Base-by-base conservation (phyloP, 768 basidiomycete species). In the Floccularia luteovirens region DNA sequence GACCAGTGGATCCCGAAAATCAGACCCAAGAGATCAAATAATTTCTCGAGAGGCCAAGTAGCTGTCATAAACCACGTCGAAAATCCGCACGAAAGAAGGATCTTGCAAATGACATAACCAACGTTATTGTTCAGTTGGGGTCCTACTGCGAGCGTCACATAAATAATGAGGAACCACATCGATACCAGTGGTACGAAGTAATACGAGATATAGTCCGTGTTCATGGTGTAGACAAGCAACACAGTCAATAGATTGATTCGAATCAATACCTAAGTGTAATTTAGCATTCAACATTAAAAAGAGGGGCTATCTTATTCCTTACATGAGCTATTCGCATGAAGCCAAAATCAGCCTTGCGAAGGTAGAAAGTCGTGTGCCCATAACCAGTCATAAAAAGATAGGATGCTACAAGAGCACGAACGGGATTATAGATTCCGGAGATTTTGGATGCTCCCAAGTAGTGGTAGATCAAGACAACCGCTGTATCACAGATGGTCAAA, bases 301-400 rank as follows among this genome's bases (percentile, higher is more conserved):
- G 20, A 30, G 34, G 23, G 24, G n/a, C n/a, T n/a, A n/a, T n/a
- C n/a, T n/a, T n/a, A n/a, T 4, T n/a, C 55, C 67, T 44, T 51
- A 81, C 82, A 59, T 81, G 82, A 17, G 82, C 79, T 36, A 93
- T 67, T 22, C 91, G 80, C 28, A 72, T 58, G 58, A 88, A 82
- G 2, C 85, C 76, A 61, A 82, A 94, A 57, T 94, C 88, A 14
- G 80, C 85, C 57, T 93, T 93, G 57, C 84, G 87, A 49, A 92
- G 64, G 61, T 92, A 94, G 59, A 80, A 96, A 32, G 74, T 84
- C 7, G 85, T 84, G 53, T 91, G 89, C 13, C 89, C 85, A 65
- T 91, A 96, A 31, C 91, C 91, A 17, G 87, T 87, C 90, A 93
- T 90, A 62, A 91, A 93, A 13, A 92, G 69, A 56, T 91, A 92